Conservation (phyloP, 768 basidiomycete species). For the Xerocomus brunneocitrinus region DNA sequence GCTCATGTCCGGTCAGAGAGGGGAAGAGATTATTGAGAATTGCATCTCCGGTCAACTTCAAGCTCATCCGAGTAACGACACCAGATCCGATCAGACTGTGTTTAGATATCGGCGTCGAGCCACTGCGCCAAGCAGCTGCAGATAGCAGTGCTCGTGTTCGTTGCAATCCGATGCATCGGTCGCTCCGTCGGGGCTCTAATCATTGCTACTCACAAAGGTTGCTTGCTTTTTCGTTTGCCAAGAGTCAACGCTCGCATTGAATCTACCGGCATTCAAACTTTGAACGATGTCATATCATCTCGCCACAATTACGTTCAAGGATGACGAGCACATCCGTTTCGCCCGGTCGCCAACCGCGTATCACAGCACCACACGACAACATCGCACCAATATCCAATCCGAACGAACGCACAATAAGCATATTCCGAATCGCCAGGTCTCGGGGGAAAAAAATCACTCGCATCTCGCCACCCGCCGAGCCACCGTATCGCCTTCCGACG, state of each 20-base stretch:
- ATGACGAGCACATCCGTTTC: neutral
- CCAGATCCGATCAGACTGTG: constrained; percentile 2
- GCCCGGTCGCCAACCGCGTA: neutral
- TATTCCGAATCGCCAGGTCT: neutral
- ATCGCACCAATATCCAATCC: neutral
- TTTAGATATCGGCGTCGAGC: neutral
- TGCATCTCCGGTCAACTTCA: neutral
- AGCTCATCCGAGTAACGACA: neutral
- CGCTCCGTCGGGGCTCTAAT: neutral
- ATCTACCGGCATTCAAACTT: neutral
- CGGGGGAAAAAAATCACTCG: neutral
- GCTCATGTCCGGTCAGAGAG: neutral
- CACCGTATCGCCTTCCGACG: constrained; percentile 6
- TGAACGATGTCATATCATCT: neutral
- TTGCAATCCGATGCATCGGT: neutral
- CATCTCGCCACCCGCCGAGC: neutral
- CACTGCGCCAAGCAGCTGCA: neutral
- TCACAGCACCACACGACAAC: neutral
- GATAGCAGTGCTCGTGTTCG: neutral
- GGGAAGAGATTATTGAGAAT: neutral
- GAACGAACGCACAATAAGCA: neutral
- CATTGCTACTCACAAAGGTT: neutral
- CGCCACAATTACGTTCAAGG: neutral
- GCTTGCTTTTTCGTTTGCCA: neutral
- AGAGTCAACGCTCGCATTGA: neutral